Evolutionary conservation across 768 basidiomycete genomes (phyloP).

Genomic region (Suillus weaverae): DNA sequence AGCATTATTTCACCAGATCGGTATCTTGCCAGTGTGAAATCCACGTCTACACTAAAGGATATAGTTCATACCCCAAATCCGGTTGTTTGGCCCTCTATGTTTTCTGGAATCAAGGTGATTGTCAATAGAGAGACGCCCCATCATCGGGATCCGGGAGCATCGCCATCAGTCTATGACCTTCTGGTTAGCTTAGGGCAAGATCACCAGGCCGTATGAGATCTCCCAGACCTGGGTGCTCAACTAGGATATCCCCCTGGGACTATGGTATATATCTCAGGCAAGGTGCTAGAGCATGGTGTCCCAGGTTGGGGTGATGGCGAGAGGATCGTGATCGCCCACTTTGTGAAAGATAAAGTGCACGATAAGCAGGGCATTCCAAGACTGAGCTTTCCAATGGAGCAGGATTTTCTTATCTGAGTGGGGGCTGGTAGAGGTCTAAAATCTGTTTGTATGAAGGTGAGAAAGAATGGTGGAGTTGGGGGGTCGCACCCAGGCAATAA

Average conservation of each 20-base stretch:
- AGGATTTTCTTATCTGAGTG: background rate
- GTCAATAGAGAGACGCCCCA: constrained; percentile 1
- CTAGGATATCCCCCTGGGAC: constrained; percentile 6
- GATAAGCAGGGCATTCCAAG: background rate
- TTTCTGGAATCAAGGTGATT: constrained; percentile 8
- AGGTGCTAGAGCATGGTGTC: background rate
- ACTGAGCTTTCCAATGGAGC: background rate
- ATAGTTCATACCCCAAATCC: background rate
- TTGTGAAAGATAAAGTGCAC: constrained; percentile 3
- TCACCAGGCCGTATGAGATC: background rate
- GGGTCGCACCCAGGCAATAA: background rate
- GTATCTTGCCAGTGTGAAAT: background rate
- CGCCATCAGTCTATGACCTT: background rate
- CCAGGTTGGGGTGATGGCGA: background rate
- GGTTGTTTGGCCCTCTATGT: constrained; percentile 3
- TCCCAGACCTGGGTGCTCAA: background rate
- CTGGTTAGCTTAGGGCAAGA: constrained; percentile 5
- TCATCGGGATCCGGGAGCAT: background rate
- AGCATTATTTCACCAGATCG: background rate
- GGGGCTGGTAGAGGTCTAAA: background rate
- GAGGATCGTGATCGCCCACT: background rate
- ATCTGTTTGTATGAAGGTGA: background rate
- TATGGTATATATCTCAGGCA: background rate
- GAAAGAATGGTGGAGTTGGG: background rate
- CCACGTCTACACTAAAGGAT: background rate